Evolutionary conservation across 371 early-diverging fungal genomes (phyloP).

Genomic region (Mortierella sp.): DNA sequence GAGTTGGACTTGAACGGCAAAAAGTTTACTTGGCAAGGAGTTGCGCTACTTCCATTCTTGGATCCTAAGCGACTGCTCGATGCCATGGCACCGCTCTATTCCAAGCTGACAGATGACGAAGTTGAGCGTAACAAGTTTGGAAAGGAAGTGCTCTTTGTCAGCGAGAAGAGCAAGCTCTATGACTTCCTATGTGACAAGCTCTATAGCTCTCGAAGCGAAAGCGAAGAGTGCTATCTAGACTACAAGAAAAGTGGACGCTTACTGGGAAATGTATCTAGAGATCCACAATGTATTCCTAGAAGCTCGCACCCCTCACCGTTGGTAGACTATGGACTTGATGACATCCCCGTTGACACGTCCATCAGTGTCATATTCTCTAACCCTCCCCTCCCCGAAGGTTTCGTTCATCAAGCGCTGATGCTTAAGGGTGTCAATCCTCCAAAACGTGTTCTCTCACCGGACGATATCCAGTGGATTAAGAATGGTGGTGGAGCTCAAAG

Average conservation of each 20-base stretch:
- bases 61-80: slow-evolving; percentile 84
- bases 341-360: slow-evolving; percentile 71
- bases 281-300: slow-evolving; percentile 79
- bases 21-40: slow-evolving; percentile 97
- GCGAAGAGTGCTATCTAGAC: slow-evolving; percentile 66
- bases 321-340: slow-evolving; percentile 65
- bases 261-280: slow-evolving; percentile 74
- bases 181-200: slow-evolving; percentile 73
- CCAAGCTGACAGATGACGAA: slow-evolving; percentile 83
- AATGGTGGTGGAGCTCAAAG: slow-evolving; percentile 55
- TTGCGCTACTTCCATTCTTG: slow-evolving; percentile 95
- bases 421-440: slow-evolving; percentile 67
- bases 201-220: slow-evolving; percentile 67
- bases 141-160: slow-evolving; percentile 77
- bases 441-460: slow-evolving; percentile 58
- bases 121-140: slow-evolving; percentile 80
- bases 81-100: slow-evolving; percentile 82
- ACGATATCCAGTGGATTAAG: slow-evolving; percentile 68
- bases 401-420: slow-evolving; percentile 61
- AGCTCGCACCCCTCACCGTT: slow-evolving; percentile 80
- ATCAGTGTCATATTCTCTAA: slow-evolving; percentile 66
- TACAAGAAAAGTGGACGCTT: slow-evolving; percentile 69
- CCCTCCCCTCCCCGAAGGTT: slow-evolving; percentile 60
- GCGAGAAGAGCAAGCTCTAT: slow-evolving; percentile 75
- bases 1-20: slow-evolving; percentile 98